Percentiles rank a stretch among this genome's conserved stretches.
Conservation (phyloP, 2,329 filamentous ascomycete genomes). For the Thielaviopsis musarum region DNA sequence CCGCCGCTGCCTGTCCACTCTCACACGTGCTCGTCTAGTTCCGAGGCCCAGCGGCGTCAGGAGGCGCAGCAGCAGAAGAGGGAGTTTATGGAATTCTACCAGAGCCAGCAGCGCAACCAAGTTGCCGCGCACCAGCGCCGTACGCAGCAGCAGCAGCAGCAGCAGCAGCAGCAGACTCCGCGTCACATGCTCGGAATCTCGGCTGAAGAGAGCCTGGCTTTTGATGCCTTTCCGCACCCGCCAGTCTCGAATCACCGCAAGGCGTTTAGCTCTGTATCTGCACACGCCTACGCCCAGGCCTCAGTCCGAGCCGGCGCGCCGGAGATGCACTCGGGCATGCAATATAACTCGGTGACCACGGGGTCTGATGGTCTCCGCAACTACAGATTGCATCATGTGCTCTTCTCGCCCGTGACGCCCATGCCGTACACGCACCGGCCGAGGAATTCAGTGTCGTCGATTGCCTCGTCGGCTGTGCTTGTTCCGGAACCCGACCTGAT, state of each 20-base stretch:
- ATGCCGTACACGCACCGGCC: background rate
- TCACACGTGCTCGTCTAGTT: background rate
- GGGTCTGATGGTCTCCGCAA: background rate
- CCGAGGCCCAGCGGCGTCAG: background rate
- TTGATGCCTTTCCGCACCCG: background rate
- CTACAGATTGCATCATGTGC: background rate
- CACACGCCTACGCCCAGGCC: background rate
- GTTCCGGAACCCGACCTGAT: background rate
- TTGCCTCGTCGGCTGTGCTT: background rate
- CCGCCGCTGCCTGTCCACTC: background rate
- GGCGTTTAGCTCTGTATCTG: background rate
- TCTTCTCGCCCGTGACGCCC: background rate
- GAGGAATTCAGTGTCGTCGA: background rate
- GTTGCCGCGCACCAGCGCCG: background rate
- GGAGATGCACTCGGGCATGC: background rate
- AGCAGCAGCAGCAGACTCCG: background rate
- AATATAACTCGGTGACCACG: no score
- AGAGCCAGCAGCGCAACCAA: background rate
- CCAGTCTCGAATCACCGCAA: background rate
- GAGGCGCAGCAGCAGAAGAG: background rate
- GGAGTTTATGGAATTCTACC: background rate
- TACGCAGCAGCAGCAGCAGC: background rate
- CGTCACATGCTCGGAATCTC: background rate
- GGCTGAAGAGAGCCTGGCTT: background rate
- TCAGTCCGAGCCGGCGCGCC: no score